Evolutionary conservation across 805 yeast species (phyloP), one percentile per base, ranked within the genome.

Genomic region (Yarrowia sp.): DNA sequence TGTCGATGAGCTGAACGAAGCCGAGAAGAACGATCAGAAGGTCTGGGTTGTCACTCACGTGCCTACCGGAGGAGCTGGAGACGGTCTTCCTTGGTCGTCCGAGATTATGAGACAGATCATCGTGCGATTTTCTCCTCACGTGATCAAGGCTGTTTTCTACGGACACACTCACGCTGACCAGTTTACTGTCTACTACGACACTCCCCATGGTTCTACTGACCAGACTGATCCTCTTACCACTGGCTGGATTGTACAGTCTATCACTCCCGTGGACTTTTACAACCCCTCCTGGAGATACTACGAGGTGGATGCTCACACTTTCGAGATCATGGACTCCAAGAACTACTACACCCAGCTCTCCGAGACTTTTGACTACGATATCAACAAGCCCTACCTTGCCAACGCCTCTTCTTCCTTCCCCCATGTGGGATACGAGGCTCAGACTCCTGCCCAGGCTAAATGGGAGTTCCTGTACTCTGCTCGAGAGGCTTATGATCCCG

Each of bases 271-370:
- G 71, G 74, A 78, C 9, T 79, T 83, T 55, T 80, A 82, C 69
- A 87, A 87, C 73, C 92, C 92, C 8, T 81, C 86, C 33, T 87
- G 90, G 88, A 82, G 89, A 73, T 86, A 86, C 75, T 88, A 87
- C 70, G 85, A 84, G 68, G 86, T 87, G 57, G 90, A 87, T 71
- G 75, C 81, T 18, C 74, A 81, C 67, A 81, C 89, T 4, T 86
- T 85, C 75, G 82, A 82, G 68, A 77, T 87, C 66, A 79, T 85
- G 80, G 84, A 87, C 71, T 66, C 88, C 84, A 45, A 44, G 75
- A 86, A 85, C 69, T 85, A 80, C 75, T 86, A 80, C 74, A 79
- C 87, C 15, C 78, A 78, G 66, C 79, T 88, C 68, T 84, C 86
- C 71, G 81, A 80, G 64, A 80, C 82, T 18, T 84, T 85, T 65